phyloP scores from a whole-genome alignment of 2,329 filamentous ascomycete species.

The Epichloe brachyelytri region DNA sequence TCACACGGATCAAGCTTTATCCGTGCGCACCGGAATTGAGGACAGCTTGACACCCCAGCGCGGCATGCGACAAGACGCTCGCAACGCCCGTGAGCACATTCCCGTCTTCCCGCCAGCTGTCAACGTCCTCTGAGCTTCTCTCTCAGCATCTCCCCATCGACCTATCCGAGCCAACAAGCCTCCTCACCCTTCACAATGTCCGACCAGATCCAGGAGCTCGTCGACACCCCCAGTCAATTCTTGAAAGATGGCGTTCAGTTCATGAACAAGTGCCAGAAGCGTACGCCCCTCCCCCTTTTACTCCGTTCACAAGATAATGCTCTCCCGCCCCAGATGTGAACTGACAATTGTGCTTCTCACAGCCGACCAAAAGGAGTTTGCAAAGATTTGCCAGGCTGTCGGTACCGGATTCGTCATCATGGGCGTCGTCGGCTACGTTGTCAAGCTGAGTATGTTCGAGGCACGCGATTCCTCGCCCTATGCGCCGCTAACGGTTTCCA shows the following conservation, averaged over 20 bases:
- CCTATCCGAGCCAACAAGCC: background rate
- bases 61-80: background rate
- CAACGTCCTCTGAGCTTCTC: background rate
- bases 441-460: constrained; percentile 48
- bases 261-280: constrained; percentile 49
- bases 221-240: constrained; percentile 56
- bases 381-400: constrained; percentile 42
- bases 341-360: background rate
- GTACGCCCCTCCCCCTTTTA: constrained; percentile 25
- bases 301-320: background rate
- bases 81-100: background rate
- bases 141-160: background rate
- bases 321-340: background rate
- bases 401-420: constrained; percentile 59
- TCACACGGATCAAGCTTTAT: constrained; percentile 4
- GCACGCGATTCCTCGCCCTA: background rate
- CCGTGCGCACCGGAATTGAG: constrained; percentile 4
- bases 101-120: background rate
- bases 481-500: background rate
- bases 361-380: constrained; percentile 32
- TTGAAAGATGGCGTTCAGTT: constrained; percentile 48
- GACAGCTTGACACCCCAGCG: constrained; percentile 5
- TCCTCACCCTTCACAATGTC: constrained; percentile 33
- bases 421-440: constrained; percentile 56
- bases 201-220: constrained; percentile 57